A percentile compares a stretch with the other conserved stretches of the same genome.
These are phyloP conservation scores for Cordyceps fumosorosea DNA, from an alignment of 2,329 filamentous ascomycete species.

Conservation along the genomic window DNA sequence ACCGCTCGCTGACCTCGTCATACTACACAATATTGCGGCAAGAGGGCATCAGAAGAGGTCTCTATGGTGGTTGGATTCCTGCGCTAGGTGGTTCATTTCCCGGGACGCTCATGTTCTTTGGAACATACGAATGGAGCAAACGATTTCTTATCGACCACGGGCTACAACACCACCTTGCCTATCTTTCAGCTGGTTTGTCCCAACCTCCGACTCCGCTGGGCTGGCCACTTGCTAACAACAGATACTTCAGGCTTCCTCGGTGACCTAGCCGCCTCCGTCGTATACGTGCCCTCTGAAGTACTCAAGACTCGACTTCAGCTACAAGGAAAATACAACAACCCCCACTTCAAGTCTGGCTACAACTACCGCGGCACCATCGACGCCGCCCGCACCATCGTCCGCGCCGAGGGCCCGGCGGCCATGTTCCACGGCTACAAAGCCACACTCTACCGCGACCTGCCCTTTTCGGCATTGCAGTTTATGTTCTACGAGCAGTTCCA, in stretches of 20 bases:
- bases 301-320: slow-evolving; percentile 95
- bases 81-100: slow-evolving; percentile 89
- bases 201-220: neutral
- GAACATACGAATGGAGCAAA: slow-evolving; percentile 94
- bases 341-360: slow-evolving; percentile 87
- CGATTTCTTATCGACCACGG: slow-evolving; percentile 78
- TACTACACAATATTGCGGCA: slow-evolving; percentile 92
- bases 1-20: slow-evolving; percentile 81
- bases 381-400: slow-evolving; percentile 77
- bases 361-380: slow-evolving; percentile 86
- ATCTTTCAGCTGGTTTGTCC: slow-evolving; percentile 68
- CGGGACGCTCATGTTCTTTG: slow-evolving; percentile 92
- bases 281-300: slow-evolving; percentile 96
- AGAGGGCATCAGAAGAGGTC: slow-evolving; percentile 75
- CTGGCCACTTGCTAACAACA: neutral
- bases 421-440: slow-evolving; percentile 97
- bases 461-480: slow-evolving; percentile 94
- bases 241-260: slow-evolving; percentile 68
- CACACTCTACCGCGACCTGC: slow-evolving; percentile 87
- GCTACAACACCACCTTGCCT: slow-evolving; percentile 74
- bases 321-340: slow-evolving; percentile 92
- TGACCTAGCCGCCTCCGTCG: slow-evolving; percentile 81
- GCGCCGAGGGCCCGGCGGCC: slow-evolving; percentile 73
- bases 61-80: slow-evolving; percentile 91
- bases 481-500: slow-evolving; percentile 97